Conservation (phyloP, 2,329 filamentous ascomycete species). For the Gnomoniopsis sp. region DNA sequence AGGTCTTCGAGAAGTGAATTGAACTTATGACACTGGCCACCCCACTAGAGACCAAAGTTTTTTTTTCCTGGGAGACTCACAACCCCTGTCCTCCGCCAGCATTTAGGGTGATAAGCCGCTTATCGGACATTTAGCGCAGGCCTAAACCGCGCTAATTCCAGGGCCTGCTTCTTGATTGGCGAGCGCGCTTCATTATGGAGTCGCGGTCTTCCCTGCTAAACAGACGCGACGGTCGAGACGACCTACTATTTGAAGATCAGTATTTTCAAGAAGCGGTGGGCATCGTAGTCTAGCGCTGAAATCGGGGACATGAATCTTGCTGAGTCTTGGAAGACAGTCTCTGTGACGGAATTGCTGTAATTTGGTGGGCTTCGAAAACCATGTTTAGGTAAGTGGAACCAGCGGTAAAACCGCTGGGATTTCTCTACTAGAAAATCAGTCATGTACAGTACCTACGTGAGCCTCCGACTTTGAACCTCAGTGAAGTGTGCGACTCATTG, state of each 20-base stretch:
- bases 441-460: too few relatives aligned
- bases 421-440: too few relatives aligned
- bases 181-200: slow-evolving; percentile 20
- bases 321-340: too few relatives aligned
- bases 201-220: neutral
- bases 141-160: neutral
- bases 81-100: neutral
- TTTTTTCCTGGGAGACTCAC: neutral
- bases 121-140: slow-evolving; percentile 4
- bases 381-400: neutral
- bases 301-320: neutral
- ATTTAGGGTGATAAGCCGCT: neutral
- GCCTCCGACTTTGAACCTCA: too few relatives aligned
- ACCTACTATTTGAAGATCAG: neutral
- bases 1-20: neutral
- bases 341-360: too few relatives aligned
- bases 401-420: too few relatives aligned
- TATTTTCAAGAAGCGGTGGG: neutral
- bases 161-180: slow-evolving; percentile 1
- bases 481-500: too few relatives aligned
- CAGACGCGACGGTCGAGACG: neutral
- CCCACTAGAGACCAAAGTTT: slow-evolving; percentile 11
- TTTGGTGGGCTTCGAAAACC: too few relatives aligned
- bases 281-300: neutral
- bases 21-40: neutral